Conservation (phyloP, 2,329 filamentous ascomycete species). For the Alternaria ethzedia region DNA sequence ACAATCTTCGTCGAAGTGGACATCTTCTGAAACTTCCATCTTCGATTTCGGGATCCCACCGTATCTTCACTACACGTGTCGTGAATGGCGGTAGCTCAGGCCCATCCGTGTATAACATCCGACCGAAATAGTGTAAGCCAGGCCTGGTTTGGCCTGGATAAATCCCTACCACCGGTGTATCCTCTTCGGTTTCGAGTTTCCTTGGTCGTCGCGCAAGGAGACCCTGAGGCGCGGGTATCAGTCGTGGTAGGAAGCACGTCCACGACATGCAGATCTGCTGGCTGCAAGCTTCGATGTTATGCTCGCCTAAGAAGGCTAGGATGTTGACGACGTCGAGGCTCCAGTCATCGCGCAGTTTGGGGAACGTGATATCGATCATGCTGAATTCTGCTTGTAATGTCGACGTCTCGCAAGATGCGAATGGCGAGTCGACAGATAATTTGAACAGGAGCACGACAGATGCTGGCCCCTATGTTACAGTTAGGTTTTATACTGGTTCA, state of each 20-base stretch:
- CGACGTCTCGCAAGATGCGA: background rate
- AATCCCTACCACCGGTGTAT: background rate
- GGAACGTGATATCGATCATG: background rate
- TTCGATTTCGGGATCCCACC: background rate
- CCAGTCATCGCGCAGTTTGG: background rate
- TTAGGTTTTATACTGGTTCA: background rate
- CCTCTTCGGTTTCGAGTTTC: background rate
- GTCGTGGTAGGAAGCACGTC: background rate
- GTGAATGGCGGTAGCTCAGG: background rate
- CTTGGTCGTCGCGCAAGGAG: background rate
- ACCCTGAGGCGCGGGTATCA: conserved; percentile 1
- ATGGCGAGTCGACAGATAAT: background rate
- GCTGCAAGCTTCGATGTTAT: background rate
- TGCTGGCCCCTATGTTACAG: background rate
- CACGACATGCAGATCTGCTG: conserved; percentile 3
- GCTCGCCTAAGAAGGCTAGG: conserved; percentile 2
- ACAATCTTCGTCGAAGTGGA: background rate
- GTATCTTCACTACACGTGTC: background rate
- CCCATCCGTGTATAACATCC: background rate
- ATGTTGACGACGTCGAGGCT: background rate
- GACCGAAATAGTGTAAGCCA: background rate
- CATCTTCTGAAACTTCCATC: background rate
- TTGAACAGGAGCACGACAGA: background rate
- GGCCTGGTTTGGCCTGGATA: background rate
- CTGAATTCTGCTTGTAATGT: background rate